Conservation (phyloP, 208 protist species). For the Zelonia costaricensis region DNA sequence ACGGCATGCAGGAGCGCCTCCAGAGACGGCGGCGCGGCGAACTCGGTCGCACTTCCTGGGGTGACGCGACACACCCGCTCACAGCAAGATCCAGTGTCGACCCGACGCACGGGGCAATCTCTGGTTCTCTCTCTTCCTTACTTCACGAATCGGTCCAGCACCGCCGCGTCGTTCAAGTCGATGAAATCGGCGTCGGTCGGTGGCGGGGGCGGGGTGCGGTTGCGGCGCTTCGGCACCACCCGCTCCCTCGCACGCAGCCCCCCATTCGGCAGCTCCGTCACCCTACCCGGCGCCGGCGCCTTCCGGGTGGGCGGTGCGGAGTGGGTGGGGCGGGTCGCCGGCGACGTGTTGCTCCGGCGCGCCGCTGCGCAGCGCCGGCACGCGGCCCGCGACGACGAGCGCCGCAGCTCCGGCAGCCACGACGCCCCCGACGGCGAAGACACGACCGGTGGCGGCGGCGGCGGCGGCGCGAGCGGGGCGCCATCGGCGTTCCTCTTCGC, state of each 20-base stretch:
- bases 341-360: no score
- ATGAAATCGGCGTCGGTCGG: constrained; percentile 42
- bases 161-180: constrained; percentile 24
- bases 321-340: not conserved
- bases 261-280: not conserved
- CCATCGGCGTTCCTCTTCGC: not conserved
- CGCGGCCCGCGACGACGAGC: not conserved
- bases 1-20: no score
- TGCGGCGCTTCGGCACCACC: constrained; percentile 18
- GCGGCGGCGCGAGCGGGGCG: no score
- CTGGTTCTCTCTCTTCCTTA: constrained; percentile 1
- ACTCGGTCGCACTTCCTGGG: no score
- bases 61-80: not conserved
- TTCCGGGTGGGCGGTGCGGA: no score
- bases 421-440: not conserved
- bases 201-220: constrained; percentile 19
- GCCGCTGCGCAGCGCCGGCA: not conserved
- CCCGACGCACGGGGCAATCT: not conserved
- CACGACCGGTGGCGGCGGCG: not conserved
- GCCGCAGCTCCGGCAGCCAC: constrained; percentile 8
- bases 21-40: no score
- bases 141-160: not conserved
- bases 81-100: no score
- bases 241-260: constrained; percentile 21
- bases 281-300: not conserved